phyloP scores from a whole-genome alignment of 495 filamentous ascomycete genomes.

The Podospora comata region DNA sequence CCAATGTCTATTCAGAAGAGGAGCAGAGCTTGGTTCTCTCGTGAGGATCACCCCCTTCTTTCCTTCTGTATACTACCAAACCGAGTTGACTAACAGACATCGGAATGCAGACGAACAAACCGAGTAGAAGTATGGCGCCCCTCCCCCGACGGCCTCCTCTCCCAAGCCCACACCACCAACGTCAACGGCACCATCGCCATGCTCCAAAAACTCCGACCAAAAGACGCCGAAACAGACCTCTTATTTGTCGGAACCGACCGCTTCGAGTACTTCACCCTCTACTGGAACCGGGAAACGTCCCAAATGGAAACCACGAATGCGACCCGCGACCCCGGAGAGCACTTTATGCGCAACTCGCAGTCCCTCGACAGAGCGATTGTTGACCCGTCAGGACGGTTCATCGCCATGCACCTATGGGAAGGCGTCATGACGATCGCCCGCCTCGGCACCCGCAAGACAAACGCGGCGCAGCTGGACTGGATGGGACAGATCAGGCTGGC shows the following conservation, averaged over 20 bases:
- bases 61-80: slow-evolving; percentile 10
- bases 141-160: slow-evolving; percentile 31
- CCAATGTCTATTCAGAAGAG: slow-evolving; percentile 66
- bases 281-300: slow-evolving; percentile 66
- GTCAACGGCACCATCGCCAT: slow-evolving; percentile 84
- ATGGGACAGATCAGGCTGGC: slow-evolving; percentile 72
- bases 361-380: slow-evolving; percentile 73
- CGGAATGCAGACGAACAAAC: slow-evolving; percentile 71
- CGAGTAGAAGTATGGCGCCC: slow-evolving; percentile 79
- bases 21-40: slow-evolving; percentile 82
- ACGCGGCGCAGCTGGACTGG: slow-evolving; percentile 56
- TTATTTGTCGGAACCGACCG: slow-evolving; percentile 91
- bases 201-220: slow-evolving; percentile 75
- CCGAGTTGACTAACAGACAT: not conserved
- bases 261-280: slow-evolving; percentile 82
- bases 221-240: slow-evolving; percentile 70
- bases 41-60: slow-evolving; percentile 51
- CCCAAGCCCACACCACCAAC: slow-evolving; percentile 58
- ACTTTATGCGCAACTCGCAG: slow-evolving; percentile 73
- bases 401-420: slow-evolving; percentile 86
- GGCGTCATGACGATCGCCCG: slow-evolving; percentile 75
- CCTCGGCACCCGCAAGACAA: slow-evolving; percentile 53
- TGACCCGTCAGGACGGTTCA: slow-evolving; percentile 75
- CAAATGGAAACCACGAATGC: slow-evolving; percentile 66
- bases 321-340: slow-evolving; percentile 67